Percentiles rank a stretch among this genome's conserved stretches.
These are phyloP conservation scores for Gracilaria domingensis DNA, from an alignment of 23 red algal genomes.

Conservation along the genomic window DNA sequence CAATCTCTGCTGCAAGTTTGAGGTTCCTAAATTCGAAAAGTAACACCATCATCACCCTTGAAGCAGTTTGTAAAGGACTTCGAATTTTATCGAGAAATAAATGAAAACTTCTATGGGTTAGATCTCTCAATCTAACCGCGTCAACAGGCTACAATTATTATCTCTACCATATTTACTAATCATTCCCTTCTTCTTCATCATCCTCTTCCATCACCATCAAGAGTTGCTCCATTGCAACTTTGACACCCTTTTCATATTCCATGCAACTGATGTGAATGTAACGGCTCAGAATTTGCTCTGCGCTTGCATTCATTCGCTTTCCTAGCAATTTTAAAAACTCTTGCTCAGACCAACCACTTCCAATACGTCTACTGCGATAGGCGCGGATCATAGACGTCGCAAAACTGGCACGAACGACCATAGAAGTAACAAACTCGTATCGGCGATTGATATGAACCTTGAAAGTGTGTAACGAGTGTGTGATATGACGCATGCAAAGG, in stretches of 20 bases:
- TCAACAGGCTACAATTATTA: too few relatives aligned
- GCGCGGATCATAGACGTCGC: background rate
- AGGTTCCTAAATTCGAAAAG: background rate
- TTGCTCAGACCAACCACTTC: background rate
- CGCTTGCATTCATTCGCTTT: background rate
- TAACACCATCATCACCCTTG: background rate
- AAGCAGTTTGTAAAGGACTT: background rate
- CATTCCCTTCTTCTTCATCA: too few relatives aligned
- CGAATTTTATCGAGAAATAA: too few relatives aligned
- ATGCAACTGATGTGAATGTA: background rate
- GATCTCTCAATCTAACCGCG: too few relatives aligned
- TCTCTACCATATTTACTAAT: too few relatives aligned
- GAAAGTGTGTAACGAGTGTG: background rate
- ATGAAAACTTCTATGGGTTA: too few relatives aligned
- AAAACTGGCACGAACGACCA: background rate
- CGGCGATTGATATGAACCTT: background rate
- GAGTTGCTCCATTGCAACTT: background rate
- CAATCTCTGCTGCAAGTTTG: background rate
- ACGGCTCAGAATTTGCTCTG: background rate
- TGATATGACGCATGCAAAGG: background rate
- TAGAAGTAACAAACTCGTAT: background rate
- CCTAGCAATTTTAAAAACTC: background rate
- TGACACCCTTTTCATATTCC: background rate
- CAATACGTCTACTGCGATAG: background rate
- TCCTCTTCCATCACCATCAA: background rate